Evolutionary conservation across 2,329 filamentous ascomycete species (phyloP), one percentile per base, ranked within the genome.

Genomic region (Lachnellula willkommii): DNA sequence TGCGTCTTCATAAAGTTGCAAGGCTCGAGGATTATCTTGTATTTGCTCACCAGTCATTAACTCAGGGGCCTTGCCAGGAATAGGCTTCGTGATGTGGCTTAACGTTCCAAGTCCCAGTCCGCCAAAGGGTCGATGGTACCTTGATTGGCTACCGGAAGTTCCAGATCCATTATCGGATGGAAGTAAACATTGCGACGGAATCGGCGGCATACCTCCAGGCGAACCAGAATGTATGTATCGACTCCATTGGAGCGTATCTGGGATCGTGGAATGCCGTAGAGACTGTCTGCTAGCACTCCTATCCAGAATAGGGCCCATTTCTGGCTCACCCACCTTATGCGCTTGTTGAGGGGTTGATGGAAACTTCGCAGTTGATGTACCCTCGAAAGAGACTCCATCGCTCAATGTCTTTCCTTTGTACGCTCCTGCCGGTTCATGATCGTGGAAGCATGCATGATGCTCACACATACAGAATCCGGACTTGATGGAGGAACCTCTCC

Each of bases 361-460:
- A 20, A 26, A 28, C 42, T 57, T 48, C 5, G 42, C 39, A 26
- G 40, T 24, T n/a, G 52, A 55, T 45, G 6, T 43, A 24, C 46
- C 43, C 32, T 60, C 53, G 9, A 46, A 36, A n/a, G 52, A 47
- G 28, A 24, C 47, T 24, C 56, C 45, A 50, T 61, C 58, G 50
- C 47, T 52, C 50, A 45, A 56, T 32, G 40, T 40, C 39, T 53
- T 50, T 12, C 26, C 40, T 43, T 45, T 50, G 35, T 59, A 50
- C 14, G 15, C 22, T 46, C 43, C 57, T 50, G 58, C 55, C 35
- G 63, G 55, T 39, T 59, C 59, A 52, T 58, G 56, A 49, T 73
- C 68, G 69, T 82, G 79, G 65, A 77, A 82, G 67, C 79, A 82
- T 6, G 79, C 78, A 72, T 82, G 79, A 66, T 82, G 79, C 42